Percentiles rank a stretch among this genome's conserved stretches.
Conservation (phyloP, 352 stramenopile genomes). For the Phytopythium helicoides region DNA sequence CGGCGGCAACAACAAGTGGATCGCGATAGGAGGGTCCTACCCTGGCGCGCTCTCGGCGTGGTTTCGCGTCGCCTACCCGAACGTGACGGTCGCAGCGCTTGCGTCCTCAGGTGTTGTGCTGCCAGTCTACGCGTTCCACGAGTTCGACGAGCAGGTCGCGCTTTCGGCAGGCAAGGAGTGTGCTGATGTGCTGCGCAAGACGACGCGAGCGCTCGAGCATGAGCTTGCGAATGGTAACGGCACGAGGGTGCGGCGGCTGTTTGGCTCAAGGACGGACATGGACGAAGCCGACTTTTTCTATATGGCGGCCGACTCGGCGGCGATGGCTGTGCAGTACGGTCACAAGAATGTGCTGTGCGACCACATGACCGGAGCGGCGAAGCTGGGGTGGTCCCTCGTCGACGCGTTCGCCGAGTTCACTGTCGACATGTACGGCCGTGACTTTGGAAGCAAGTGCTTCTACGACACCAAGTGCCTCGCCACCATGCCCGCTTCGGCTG, state of each 20-base stretch:
- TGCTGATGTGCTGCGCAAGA: slow-evolving; percentile 55
- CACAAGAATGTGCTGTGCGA: slow-evolving; percentile 78
- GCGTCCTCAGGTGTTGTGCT: slow-evolving; percentile 82
- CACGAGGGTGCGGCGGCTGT: slow-evolving; percentile 55
- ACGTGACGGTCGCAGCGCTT: slow-evolving; percentile 69
- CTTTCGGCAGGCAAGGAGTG: slow-evolving; percentile 53
- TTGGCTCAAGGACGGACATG: slow-evolving; percentile 53
- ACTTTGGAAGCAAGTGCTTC: slow-evolving; percentile 79
- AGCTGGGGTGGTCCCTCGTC: slow-evolving; percentile 48
- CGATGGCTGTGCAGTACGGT: slow-evolving; percentile 89
- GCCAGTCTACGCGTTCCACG: slow-evolving; percentile 72
- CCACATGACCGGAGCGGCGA: slow-evolving; percentile 47
- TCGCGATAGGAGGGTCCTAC: slow-evolving; percentile 83
- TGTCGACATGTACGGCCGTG: slow-evolving; percentile 69
- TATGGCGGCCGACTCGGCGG: slow-evolving; percentile 85
- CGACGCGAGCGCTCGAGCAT: slow-evolving; percentile 64
- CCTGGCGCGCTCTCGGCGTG: slow-evolving; percentile 76
- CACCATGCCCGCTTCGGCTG: slow-evolving; percentile 48
- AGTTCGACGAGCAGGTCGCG: slow-evolving; percentile 82
- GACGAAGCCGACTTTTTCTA: slow-evolving; percentile 86
- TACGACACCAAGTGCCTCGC: slow-evolving; percentile 79
- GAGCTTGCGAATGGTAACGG: slow-evolving; percentile 47
- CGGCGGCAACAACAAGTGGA: slow-evolving; percentile 40
- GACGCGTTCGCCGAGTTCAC: slow-evolving; percentile 81
- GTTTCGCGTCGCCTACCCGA: slow-evolving; percentile 80